Evolutionary conservation across 2,329 filamentous ascomycete species (phyloP).

Genomic region (Trichoderma aggressivum): DNA sequence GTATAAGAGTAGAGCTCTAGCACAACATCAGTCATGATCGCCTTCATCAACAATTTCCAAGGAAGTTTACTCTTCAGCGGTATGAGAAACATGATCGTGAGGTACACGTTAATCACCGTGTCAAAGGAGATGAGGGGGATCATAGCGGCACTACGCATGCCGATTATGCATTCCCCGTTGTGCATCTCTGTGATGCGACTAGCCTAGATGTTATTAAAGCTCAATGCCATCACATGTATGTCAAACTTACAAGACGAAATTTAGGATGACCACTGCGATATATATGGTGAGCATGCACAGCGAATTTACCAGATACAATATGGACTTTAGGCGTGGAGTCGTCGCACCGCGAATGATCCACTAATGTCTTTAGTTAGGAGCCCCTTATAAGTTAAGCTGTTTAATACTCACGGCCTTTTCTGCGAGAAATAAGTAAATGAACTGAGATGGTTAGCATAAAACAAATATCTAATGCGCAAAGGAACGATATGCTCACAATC

Average conservation of each 20-base stretch:
- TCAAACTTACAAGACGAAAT: constrained; percentile 56
- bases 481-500: constrained; percentile 29
- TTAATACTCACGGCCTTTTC: constrained; percentile 54
- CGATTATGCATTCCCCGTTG: constrained; percentile 57
- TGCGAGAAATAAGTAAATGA: constrained; percentile 64
- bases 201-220: neutral
- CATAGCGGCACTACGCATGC: constrained; percentile 56
- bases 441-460: constrained; percentile 27
- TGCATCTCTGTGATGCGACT: constrained; percentile 57
- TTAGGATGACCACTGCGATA: constrained; percentile 49
- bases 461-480: neutral
- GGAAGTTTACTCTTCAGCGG: constrained; percentile 48
- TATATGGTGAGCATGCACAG: constrained; percentile 52
- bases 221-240: neutral
- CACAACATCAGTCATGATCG: neutral
- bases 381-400: neutral
- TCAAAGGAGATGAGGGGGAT: constrained; percentile 61
- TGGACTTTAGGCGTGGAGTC: constrained; percentile 52
- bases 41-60: no score
- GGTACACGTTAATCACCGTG: constrained; percentile 58
- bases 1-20: constrained; percentile 55
- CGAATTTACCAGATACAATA: constrained; percentile 59
- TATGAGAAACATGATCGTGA: constrained; percentile 61
- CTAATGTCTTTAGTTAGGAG: constrained; percentile 29
- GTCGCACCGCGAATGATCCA: constrained; percentile 55